These are phyloP conservation scores for Parachaetomium inaequale DNA, from an alignment of 495 filamentous ascomycete genomes.

Conservation along the genomic window DNA sequence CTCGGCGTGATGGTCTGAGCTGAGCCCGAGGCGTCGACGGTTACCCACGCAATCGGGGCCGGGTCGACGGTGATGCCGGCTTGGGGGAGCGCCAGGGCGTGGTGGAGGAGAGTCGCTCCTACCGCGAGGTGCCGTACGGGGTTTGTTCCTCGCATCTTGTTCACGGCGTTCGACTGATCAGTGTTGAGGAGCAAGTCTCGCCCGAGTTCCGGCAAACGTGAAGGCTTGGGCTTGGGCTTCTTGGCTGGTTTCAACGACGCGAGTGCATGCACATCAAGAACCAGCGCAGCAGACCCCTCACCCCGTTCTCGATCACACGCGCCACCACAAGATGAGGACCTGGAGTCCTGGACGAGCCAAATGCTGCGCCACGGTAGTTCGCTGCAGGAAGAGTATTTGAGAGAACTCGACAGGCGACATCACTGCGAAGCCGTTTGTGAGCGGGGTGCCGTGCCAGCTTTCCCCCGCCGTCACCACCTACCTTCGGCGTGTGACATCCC, in stretches of 20 bases:
- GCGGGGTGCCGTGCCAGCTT: too few species aligned
- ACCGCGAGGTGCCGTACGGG: conserved; percentile 9
- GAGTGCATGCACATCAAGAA: neutral
- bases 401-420: too few species aligned
- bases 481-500: too few species aligned
- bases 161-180: neutral
- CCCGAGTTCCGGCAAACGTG: neutral
- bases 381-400: neutral
- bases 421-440: too few species aligned
- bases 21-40: conserved; percentile 24
- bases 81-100: conserved; percentile 20
- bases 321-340: neutral
- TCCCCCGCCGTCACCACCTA: too few species aligned
- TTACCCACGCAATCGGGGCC: conserved; percentile 27
- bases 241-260: too few species aligned
- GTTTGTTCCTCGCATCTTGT: neutral
- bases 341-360: neutral
- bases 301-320: neutral
- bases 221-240: too few species aligned
- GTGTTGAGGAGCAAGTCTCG: neutral
- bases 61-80: conserved; percentile 7
- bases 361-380: neutral
- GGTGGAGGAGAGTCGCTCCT: conserved; percentile 1
- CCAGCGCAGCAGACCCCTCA: neutral
- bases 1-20: conserved; percentile 27